Conservation (phyloP, 1,284 basidiomycete species). For the Pseudozyma hubeiensis region DNA sequence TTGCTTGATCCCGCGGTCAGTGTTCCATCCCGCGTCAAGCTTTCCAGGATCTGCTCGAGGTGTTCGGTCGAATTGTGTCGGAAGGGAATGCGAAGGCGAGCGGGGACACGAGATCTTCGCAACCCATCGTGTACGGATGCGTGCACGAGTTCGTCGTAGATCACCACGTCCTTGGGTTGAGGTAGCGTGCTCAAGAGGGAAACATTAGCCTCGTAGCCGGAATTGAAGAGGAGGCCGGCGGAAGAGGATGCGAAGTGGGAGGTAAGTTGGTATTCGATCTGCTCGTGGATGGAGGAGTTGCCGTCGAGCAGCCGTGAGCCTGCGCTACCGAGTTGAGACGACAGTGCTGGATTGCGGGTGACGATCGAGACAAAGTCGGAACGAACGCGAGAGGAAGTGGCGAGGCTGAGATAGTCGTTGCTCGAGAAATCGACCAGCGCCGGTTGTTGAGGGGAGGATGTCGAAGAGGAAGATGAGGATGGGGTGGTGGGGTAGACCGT, state of each 20-base stretch:
- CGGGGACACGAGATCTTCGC: conserved; percentile 75
- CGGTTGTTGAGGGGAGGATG: conserved; percentile 9
- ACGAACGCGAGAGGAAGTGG: conserved; percentile 74
- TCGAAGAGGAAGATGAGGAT: conserved; percentile 12
- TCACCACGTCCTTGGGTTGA: conserved; percentile 80
- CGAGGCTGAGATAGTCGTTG: conserved; percentile 93
- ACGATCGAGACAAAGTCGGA: conserved; percentile 33
- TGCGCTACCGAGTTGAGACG: conserved; percentile 76
- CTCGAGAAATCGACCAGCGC: conserved; percentile 79
- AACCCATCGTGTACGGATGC: conserved; percentile 92
- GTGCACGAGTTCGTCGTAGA: conserved; percentile 90
- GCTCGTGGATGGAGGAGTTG: conserved; percentile 71
- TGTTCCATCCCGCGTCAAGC: conserved; percentile 7
- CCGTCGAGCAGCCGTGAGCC: conserved; percentile 89
- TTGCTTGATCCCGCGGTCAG: conserved; percentile 9
- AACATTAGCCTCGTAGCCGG: conserved; percentile 93
- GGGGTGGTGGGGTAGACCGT: conserved; percentile 36
- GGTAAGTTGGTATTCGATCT: conserved; percentile 54
- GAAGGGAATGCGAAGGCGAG: conserved; percentile 30
- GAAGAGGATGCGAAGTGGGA: conserved; percentile 65
- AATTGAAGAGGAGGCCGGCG: conserved; percentile 86
- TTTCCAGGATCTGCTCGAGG: conserved; percentile 18
- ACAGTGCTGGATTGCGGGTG: conserved; percentile 10
- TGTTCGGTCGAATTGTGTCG: conserved; percentile 32
- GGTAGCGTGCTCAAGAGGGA: conserved; percentile 87